phyloP scores from a whole-genome alignment of 768 basidiomycete genomes.

The Polyporus arcularius region DNA sequence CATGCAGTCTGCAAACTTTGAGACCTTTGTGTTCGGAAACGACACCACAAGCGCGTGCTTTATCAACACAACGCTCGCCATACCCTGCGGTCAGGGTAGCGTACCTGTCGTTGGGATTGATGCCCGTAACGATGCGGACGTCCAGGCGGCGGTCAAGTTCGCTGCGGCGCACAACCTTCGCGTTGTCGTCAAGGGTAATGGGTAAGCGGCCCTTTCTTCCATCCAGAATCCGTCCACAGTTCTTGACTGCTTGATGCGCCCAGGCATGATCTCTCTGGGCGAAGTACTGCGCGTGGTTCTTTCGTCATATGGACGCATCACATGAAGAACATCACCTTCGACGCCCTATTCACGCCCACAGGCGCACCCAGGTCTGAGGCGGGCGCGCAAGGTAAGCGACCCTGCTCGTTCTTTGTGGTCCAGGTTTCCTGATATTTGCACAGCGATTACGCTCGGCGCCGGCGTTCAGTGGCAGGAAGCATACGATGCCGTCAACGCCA shows the following conservation, averaged over 20 bases:
- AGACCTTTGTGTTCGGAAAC: constrained; percentile 39
- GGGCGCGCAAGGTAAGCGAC: constrained; percentile 18
- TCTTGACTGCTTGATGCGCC: neutral
- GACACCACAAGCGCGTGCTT: constrained; percentile 55
- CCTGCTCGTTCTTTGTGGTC: constrained; percentile 21
- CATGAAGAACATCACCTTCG: constrained; percentile 39
- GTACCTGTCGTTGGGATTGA: constrained; percentile 38
- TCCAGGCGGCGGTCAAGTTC: constrained; percentile 29
- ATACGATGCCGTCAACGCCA: constrained; percentile 4
- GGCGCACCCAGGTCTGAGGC: constrained; percentile 27
- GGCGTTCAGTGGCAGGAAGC: constrained; percentile 19
- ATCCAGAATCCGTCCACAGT: neutral
- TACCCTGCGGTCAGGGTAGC: constrained; percentile 46
- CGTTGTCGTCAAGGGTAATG: constrained; percentile 32
- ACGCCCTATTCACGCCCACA: constrained; percentile 33
- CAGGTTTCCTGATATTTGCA: constrained; percentile 1
- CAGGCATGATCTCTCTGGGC: constrained; percentile 23
- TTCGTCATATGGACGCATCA: constrained; percentile 43
- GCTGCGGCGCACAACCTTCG: constrained; percentile 26
- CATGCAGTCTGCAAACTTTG: constrained; percentile 37
- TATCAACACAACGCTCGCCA: constrained; percentile 41
- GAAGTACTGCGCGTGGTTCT: constrained; percentile 27
- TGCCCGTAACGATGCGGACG: constrained; percentile 29
- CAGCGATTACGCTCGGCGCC: constrained; percentile 38
- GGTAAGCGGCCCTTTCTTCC: constrained; percentile 9